Conservation (phyloP, 352 stramenopile genomes). For the Phytophthora tentaculata region DNA sequence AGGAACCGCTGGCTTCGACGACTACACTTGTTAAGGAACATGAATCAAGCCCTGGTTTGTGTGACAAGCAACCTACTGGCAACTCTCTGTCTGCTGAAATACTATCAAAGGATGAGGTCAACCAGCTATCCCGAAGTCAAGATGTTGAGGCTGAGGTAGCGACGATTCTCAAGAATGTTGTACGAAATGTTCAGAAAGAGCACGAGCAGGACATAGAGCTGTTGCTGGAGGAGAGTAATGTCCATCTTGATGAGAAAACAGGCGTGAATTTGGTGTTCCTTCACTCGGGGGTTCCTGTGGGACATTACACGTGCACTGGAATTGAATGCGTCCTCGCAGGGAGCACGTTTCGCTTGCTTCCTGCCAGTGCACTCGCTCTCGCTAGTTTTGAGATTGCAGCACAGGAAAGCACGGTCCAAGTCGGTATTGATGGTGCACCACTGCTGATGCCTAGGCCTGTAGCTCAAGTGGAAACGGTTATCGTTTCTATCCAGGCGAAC, state of each 20-base stretch:
- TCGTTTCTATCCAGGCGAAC: constrained; percentile 51
- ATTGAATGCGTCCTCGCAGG: constrained; percentile 67
- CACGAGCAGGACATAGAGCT: constrained; percentile 23
- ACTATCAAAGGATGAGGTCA: neutral
- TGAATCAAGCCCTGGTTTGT: neutral
- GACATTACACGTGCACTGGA: constrained; percentile 55
- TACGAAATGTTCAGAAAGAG: neutral
- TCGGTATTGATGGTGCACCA: constrained; percentile 54
- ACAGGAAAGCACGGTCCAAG: constrained; percentile 58
- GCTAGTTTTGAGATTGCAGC: constrained; percentile 56
- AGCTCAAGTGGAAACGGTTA: constrained; percentile 43
- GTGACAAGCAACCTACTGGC: neutral
- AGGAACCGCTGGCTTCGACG: neutral
- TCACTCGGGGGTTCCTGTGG: constrained; percentile 50
- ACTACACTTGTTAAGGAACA: neutral
- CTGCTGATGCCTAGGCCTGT: constrained; percentile 51
- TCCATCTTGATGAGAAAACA: constrained; percentile 67
- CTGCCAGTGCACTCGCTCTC: constrained; percentile 29
- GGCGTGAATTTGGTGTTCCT: constrained; percentile 59
- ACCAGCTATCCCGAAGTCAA: neutral
- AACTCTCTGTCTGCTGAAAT: neutral
- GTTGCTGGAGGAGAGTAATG: constrained; percentile 56
- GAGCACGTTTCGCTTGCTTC: constrained; percentile 57
- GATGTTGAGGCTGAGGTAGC: constrained; percentile 4
- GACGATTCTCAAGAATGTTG: neutral